Conservation (phyloP, 768 basidiomycete species). For the Lyophyllum semitale region DNA sequence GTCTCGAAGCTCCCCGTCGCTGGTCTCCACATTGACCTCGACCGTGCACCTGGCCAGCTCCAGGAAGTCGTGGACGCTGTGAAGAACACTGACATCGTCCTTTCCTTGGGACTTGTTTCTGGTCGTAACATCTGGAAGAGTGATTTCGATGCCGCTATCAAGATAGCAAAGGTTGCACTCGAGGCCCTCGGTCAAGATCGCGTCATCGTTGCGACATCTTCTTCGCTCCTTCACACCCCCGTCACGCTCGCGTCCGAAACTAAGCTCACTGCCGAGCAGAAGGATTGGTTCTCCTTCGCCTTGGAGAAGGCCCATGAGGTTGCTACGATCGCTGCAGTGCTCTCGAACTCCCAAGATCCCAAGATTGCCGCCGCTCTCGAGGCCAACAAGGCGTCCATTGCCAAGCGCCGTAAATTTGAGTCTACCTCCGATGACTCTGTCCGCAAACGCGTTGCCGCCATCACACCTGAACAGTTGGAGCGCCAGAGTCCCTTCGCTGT, state of each 20-base stretch:
- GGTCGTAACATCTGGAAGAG: slow-evolving; percentile 99
- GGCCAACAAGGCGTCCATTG: slow-evolving; percentile 87
- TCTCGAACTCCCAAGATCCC: slow-evolving; percentile 84
- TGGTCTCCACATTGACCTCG: slow-evolving; percentile 95
- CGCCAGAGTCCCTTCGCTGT: slow-evolving; percentile 88
- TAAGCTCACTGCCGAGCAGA: slow-evolving; percentile 85
- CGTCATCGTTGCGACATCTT: slow-evolving; percentile 93
- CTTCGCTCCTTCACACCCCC: slow-evolving; percentile 97
- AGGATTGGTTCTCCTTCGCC: slow-evolving; percentile 99
- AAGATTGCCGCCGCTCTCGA: slow-evolving; percentile 74
- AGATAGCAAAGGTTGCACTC: slow-evolving; percentile 82
- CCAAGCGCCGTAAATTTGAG: slow-evolving; percentile 95
- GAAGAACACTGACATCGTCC: slow-evolving; percentile 76
- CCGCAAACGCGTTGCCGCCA: slow-evolving; percentile 91
- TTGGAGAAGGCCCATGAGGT: slow-evolving; percentile 95
- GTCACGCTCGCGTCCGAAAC: slow-evolving; percentile 93
- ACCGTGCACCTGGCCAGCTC: slow-evolving; percentile 90
- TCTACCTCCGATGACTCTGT: slow-evolving; percentile 89
- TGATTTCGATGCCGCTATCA: slow-evolving; percentile 83
- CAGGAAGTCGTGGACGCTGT: slow-evolving; percentile 78
- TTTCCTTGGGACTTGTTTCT: slow-evolving; percentile 95
- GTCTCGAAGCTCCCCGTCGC: slow-evolving; percentile 90
- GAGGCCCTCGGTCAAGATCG: slow-evolving; percentile 82
- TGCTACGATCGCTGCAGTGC: slow-evolving; percentile 78
- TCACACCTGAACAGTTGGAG: slow-evolving; percentile 83